These are phyloP conservation scores for Licmophora abbreviata DNA, from an alignment of 108 stramenopile genomes.

Conservation along the genomic window DNA sequence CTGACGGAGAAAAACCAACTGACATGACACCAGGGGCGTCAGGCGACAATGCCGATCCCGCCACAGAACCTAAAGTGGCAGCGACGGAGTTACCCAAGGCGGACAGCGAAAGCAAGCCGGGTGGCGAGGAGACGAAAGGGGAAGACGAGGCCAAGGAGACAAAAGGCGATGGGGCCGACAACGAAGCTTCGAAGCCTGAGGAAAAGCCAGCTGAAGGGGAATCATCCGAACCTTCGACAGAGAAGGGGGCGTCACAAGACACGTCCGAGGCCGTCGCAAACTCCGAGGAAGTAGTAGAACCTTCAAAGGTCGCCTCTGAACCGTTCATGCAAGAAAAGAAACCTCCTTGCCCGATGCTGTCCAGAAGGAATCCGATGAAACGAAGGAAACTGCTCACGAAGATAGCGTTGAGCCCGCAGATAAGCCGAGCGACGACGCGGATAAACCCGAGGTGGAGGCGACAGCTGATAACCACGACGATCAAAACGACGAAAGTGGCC, in stretches of 20 bases:
- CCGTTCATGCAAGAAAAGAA: slow-evolving; percentile 1
- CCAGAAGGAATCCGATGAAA: slow-evolving; percentile 5
- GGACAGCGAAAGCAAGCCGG: neutral
- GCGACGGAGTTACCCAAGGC: neutral
- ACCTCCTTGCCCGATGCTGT: no score
- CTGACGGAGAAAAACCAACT: no score
- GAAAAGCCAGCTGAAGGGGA: neutral
- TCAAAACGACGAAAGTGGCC: no score
- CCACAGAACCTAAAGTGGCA: slow-evolving; percentile 1
- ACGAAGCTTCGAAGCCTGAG: slow-evolving; percentile 2
- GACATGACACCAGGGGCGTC: no score
- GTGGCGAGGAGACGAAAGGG: slow-evolving; percentile 5
- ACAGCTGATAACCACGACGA: no score
- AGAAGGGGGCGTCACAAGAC: slow-evolving; percentile 1
- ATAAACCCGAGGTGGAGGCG: slow-evolving; percentile 4
- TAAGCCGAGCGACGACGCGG: slow-evolving; percentile 5
- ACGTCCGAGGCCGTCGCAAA: slow-evolving; percentile 7
- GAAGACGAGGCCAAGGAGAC: slow-evolving; percentile 10
- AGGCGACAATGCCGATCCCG: slow-evolving; percentile 8
- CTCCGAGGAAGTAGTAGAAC: slow-evolving; percentile 8
- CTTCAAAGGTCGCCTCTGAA: neutral
- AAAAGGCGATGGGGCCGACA: slow-evolving; percentile 9
- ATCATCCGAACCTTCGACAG: neutral
- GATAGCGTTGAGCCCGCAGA: slow-evolving; percentile 4
- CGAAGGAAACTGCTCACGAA: neutral